Conservation (phyloP, 352 stramenopile species). For the Globisporangium parvum region DNA sequence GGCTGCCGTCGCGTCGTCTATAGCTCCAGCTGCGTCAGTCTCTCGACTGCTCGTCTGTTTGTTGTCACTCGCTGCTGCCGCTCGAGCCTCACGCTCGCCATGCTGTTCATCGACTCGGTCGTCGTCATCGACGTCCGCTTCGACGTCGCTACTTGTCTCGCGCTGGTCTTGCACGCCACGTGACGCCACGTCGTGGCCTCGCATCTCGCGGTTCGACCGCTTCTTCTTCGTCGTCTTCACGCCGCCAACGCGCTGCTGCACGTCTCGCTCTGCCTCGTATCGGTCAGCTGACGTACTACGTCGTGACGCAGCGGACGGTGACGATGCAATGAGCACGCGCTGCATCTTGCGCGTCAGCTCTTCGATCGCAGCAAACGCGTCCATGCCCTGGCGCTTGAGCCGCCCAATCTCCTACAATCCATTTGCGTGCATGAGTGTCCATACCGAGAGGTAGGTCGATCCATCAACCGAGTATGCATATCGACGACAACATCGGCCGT, state of each 20-base stretch:
- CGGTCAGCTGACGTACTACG: conserved; percentile 9
- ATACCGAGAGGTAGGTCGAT: not conserved
- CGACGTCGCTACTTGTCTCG: not conserved
- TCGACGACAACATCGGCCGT: not conserved
- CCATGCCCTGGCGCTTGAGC: conserved; percentile 66
- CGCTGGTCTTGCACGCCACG: not conserved
- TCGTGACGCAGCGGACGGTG: not conserved
- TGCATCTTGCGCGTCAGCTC: conserved; percentile 82
- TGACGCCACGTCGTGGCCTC: not conserved
- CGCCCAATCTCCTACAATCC: conserved; percentile 55
- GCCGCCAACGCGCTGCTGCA: not conserved
- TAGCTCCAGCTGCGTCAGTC: conserved; percentile 1
- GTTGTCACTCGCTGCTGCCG: not conserved
- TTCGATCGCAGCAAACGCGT: conserved; percentile 82
- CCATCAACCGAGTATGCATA: not conserved
- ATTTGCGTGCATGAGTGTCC: not conserved
- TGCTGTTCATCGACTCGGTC: not conserved
- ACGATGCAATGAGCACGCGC: conserved; percentile 14
- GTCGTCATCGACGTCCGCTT: not conserved
- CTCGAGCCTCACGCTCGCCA: not conserved
- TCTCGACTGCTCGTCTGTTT: not conserved
- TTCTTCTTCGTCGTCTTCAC: conserved; percentile 4
- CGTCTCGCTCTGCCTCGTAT: not conserved
- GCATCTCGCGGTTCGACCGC: conserved; percentile 7
- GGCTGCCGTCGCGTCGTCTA: not conserved